Evolutionary conservation across 805 yeast species (phyloP), one percentile per base, ranked within the genome.

Genomic region (Kluyveromyces siamensis): DNA sequence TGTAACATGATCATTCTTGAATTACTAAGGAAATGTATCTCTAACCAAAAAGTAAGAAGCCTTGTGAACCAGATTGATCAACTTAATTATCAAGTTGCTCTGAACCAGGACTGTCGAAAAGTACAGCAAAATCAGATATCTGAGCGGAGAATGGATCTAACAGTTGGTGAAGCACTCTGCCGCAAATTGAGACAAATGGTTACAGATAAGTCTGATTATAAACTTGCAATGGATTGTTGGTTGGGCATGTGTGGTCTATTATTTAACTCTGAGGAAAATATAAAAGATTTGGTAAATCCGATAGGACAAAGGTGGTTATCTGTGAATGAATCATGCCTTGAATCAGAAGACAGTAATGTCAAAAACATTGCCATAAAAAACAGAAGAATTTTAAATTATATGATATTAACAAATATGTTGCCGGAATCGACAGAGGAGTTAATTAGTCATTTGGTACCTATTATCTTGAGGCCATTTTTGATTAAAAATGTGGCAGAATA

Each of bases 161-260:
- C 61, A 8, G 37, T 62, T 11, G 59, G 60, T 13, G 46, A 50
- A 9, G 44, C 58, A 7, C 30, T 63, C 9, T 41, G 56, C 30
- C 37, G 39, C 21, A 54, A 60, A 40, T 49, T 62, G 2, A 52
- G 42, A 25, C 48, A 50, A 19, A 38, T 57, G 18, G 49, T 60
- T 9, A 17, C 48, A 1, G 48, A 35, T 9, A 55, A 54, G 40
- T 46, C 52, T 11, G 62, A 60, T 30, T 52, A 48, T 19, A 64
- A 61, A 46, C 40, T 58, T 2, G 62, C 63, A 5, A 53, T 56
- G 52, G 67, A 63, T 47, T 46, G 61, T 37, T 64, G 68, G 68
- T 33, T 63, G 11, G 57, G 63, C 2, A 43, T 57, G 44, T 51
- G 52, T 4, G 67, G 65, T 2, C 49, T 64, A 30, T 45, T 64